Percentiles rank a stretch among this genome's conserved stretches.
Conservation (phyloP, 306 rosid species). For the Abrus pulchellus region DNA sequence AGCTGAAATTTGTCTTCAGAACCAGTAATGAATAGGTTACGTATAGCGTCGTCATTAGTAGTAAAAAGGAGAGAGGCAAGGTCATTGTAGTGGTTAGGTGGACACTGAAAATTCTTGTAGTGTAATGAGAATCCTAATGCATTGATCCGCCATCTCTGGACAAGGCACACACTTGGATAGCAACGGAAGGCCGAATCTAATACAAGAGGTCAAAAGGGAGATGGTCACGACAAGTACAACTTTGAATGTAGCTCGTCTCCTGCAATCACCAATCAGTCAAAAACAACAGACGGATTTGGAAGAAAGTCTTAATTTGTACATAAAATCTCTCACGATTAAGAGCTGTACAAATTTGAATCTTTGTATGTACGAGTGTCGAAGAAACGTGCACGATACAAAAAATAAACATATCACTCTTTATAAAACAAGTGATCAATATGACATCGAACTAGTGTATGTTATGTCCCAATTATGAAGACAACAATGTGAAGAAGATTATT, state of each 20-base stretch:
- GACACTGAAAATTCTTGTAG: slow-evolving; percentile 72
- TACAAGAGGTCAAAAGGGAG: slow-evolving; percentile 70
- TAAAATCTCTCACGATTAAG: too few species aligned
- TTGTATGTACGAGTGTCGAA: too few species aligned
- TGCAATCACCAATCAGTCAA: slow-evolving; percentile 40
- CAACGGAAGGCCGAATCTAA: slow-evolving; percentile 77
- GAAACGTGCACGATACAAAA: too few species aligned
- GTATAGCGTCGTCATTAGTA: slow-evolving; percentile 87
- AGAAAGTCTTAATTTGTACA: too few species aligned
- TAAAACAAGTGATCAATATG: too few species aligned
- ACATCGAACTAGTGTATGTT: too few species aligned
- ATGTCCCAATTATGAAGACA: too few species aligned
- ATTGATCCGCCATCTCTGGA: slow-evolving; percentile 52
- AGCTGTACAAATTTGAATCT: too few species aligned
- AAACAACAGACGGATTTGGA: too few species aligned
- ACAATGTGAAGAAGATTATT: too few species aligned
- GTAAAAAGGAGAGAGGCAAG: slow-evolving; percentile 88
- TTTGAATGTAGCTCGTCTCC: slow-evolving; percentile 65
- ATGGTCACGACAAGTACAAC: slow-evolving; percentile 58
- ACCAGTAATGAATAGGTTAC: slow-evolving; percentile 69
- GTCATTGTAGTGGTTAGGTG: slow-evolving; percentile 76
- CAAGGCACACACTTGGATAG: slow-evolving; percentile 69
- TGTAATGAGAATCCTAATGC: slow-evolving; percentile 63
- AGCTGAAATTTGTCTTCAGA: slow-evolving; percentile 64
- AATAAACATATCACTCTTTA: too few species aligned